These are phyloP conservation scores for Aegilops bicornis DNA, from an alignment of 176 grass and related monocot genomes.

Conservation along the genomic window DNA sequence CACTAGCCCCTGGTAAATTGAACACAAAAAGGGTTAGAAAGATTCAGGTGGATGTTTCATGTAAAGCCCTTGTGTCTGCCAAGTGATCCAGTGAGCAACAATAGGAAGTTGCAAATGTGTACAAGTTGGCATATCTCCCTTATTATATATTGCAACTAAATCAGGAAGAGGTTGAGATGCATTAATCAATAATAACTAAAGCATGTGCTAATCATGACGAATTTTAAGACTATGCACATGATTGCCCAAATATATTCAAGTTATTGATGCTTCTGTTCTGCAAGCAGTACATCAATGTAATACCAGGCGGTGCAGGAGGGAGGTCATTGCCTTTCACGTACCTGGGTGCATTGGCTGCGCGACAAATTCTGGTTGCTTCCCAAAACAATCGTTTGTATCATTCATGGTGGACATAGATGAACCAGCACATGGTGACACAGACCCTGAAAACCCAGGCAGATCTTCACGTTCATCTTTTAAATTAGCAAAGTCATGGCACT, in stretches of 20 bases:
- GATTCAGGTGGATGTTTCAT: background rate
- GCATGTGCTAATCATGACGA: background rate
- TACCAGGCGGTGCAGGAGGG: background rate
- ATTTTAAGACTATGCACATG: background rate
- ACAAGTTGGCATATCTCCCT: background rate
- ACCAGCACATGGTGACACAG: conserved; percentile 56
- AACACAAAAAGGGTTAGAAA: conserved; percentile 25
- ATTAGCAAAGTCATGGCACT: conserved; percentile 48
- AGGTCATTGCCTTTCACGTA: conserved; percentile 24
- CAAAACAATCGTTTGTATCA: conserved; percentile 57
- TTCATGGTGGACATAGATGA: conserved; percentile 69
- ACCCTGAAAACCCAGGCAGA: conserved; percentile 66
- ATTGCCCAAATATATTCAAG: background rate
- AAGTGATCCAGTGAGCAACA: background rate
- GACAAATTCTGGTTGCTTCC: conserved; percentile 48
- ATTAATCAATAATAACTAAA: background rate
- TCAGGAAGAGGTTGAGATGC: background rate
- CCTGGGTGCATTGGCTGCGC: conserved; percentile 57
- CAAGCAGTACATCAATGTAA: background rate
- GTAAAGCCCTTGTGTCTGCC: background rate
- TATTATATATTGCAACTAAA: background rate
- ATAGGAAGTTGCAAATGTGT: background rate
- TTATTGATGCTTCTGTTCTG: background rate
- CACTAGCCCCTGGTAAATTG: conserved; percentile 42
- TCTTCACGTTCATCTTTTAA: conserved; percentile 60